Evolutionary conservation across 352 stramenopile genomes (phyloP), one percentile per base, ranked within the genome.

Genomic region (Globisporangium emineosum): DNA sequence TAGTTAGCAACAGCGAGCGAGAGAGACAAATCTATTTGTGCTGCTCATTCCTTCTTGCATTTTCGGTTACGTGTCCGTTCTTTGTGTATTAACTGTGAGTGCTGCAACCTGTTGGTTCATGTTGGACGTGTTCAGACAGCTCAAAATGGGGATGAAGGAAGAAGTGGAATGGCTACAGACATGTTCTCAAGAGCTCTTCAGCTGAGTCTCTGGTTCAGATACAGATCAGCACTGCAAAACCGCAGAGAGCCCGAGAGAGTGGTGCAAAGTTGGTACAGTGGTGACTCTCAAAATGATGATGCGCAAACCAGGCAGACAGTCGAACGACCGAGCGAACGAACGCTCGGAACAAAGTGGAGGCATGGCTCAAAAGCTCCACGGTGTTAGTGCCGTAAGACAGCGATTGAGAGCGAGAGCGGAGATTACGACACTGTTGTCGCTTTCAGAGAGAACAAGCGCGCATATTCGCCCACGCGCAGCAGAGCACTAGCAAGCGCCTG

Each of bases 231-330:
- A n/a, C n/a, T n/a, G n/a, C n/a, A 43, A 43, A 19, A 5, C 5
- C 35, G 10, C 17, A 7, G 32, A 37, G 32, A 37, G 32, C 32
- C 8, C 9, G 32, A 37, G 32, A 37, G 12, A 37, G 12, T 37
- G 10, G 35, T 43, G 35, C 43, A 50, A 25, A 50, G n/a, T 19
- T 50, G 43, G 43, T 50, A 50, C 43, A 50, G 43, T 50, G 43
- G n/a, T n/a, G n/a, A n/a, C 43, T 25, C 42, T 25, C 43, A 27
- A 50, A 43, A 43, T 43, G 35, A 43, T 43, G 35, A 43, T 43
- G 35, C 35, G 35, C 35, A 19, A 3, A 1, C 8, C 10, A 9
- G 17, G 10, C 33, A 12, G 19, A 19, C 35, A 13, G 19, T 13
- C 35, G 13, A 43, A 43, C 35, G 12, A n/a, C n/a, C 3, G 43